Evolutionary conservation across 345 rosid genomes (phyloP), one percentile per base, ranked within the genome.

Genomic region (Stellera chamaejasme): DNA sequence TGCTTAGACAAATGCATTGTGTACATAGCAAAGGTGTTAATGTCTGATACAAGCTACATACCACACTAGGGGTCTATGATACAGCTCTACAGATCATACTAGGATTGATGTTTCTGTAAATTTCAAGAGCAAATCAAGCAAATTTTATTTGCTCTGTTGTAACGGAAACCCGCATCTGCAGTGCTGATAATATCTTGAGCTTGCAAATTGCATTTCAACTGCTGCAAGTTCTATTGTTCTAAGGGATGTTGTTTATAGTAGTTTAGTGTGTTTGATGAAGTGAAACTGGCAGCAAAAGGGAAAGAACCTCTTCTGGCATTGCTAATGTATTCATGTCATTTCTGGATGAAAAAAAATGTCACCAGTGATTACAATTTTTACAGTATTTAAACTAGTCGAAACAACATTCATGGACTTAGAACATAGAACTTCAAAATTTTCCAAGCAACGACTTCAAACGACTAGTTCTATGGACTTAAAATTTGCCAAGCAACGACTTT

Each of bases 11-110:
- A 43, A 66, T 39, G 61, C 23, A 39, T 45, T 39, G 28, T 60
- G 62, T 62, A 56, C 61, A 71, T 56, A 68, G 61, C 32, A 39
- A 64, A 55, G 55, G 47, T 53, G 49, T 61, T 48, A 54, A 60
- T 55, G 66, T 51, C 43, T 53, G 13, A 48, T 69, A 57, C 50
- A 66, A 59, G 59, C 41, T 13, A 57, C 43, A 50, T 12, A 50
- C 54, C 41, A 52, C 48, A 55, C 54, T 14, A 54, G 64, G 64
- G 59, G 39, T 52, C 27, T 23, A 16, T 48, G 43, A 39, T 19
- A 43, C 45, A 56, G 36, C 23, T 10, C 26, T 44, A 11, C 26
- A 56, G 48, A 47, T 52, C 72, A 67, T 74, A 60, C 60, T 63
- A 64, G 65, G 49, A 45, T 63, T 59, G 54, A 47, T 27, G 39